A percentile compares a stretch with the other conserved stretches of the same genome.
Conservation (phyloP, 1,284 basidiomycete genomes). For the Malassezia furfur region DNA sequence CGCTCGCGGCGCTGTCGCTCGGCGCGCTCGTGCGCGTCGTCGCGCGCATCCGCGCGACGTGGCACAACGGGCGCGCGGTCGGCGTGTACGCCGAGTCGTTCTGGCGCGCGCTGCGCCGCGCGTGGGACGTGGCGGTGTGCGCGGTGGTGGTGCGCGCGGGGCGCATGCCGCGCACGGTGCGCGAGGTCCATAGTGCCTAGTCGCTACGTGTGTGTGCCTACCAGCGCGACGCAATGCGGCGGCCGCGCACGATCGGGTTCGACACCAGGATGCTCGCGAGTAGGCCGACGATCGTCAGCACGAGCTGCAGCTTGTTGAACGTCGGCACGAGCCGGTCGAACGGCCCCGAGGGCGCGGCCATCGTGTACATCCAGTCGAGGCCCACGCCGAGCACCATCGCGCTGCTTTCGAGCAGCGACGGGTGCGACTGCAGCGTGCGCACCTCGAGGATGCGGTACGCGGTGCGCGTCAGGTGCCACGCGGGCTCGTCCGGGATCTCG, state of each 20-base stretch:
- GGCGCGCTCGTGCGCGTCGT: constrained; percentile 4
- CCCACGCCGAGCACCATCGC: constrained; percentile 78
- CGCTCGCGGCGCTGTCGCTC: constrained; percentile 4
- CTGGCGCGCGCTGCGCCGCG: constrained; percentile 6
- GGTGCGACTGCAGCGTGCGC: constrained; percentile 56
- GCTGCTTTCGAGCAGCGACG: constrained; percentile 81
- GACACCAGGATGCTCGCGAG: constrained; percentile 64
- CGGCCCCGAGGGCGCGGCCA: constrained; percentile 73
- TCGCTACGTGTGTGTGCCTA: neutral
- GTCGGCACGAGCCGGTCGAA: constrained; percentile 69
- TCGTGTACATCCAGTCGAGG: constrained; percentile 74
- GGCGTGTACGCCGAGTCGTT: constrained; percentile 11
- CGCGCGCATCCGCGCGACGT: constrained; percentile 12
- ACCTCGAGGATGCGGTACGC: constrained; percentile 51
- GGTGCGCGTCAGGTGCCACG: constrained; percentile 64
- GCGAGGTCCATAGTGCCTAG: neutral
- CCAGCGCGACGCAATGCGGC: constrained; percentile 13
- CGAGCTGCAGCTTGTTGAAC: constrained; percentile 87
- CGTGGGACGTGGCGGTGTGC: constrained; percentile 12
- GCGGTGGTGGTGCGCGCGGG: constrained; percentile 11
- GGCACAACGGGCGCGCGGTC: constrained; percentile 13
- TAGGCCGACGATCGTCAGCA: constrained; percentile 69
- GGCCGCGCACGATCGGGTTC: constrained; percentile 27
- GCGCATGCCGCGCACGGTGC: neutral
- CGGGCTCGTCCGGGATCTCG: constrained; percentile 63